Conservation (phyloP, 2,329 filamentous ascomycete genomes). For the Apiospora arundinis region DNA sequence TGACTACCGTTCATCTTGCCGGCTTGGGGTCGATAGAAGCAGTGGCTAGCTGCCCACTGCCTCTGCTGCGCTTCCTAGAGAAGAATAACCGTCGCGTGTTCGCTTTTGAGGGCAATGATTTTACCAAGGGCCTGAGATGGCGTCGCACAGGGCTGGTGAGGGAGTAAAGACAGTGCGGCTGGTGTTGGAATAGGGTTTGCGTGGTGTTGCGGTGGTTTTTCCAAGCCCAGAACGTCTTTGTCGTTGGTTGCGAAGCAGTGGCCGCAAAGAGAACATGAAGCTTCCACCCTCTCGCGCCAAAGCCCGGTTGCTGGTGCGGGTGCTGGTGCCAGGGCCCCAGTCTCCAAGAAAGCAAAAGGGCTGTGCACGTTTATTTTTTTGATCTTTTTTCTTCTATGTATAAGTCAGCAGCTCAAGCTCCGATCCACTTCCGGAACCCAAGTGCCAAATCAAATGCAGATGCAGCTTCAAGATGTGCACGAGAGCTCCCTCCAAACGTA, state of each 20-base stretch:
- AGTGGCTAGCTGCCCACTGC: slow-evolving; percentile 37
- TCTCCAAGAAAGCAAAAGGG: slow-evolving; percentile 6
- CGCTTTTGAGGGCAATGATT: slow-evolving; percentile 1
- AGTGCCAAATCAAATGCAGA: slow-evolving; percentile 20
- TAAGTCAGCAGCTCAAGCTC: slow-evolving; percentile 29
- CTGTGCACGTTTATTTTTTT: slow-evolving; percentile 20
- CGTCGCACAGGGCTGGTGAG: not conserved
- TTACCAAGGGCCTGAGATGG: slow-evolving; percentile 4
- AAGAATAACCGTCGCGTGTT: slow-evolving; percentile 7
- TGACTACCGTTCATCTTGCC: slow-evolving; percentile 80
- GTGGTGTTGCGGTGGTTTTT: slow-evolving; percentile 15
- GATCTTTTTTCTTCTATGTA: not conserved
- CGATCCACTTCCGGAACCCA: slow-evolving; percentile 32
- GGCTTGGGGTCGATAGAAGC: slow-evolving; percentile 56
- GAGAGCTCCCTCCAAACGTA: too few species aligned
- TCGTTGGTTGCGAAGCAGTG: slow-evolving; percentile 11
- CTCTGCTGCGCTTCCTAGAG: slow-evolving; percentile 28
- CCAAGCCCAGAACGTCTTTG: slow-evolving; percentile 9
- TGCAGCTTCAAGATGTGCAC: slow-evolving; percentile 9
- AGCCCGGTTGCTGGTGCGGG: not conserved
- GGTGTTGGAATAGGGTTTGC: slow-evolving; percentile 15
- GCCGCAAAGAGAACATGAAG: slow-evolving; percentile 3
- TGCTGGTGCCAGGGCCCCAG: not conserved
- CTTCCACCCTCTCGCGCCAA: slow-evolving; percentile 7
- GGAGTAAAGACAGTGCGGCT: not conserved